These are phyloP conservation scores for Aureobasidium namibiae DNA, from an alignment of 2,329 filamentous ascomycete species.

Conservation along the genomic window DNA sequence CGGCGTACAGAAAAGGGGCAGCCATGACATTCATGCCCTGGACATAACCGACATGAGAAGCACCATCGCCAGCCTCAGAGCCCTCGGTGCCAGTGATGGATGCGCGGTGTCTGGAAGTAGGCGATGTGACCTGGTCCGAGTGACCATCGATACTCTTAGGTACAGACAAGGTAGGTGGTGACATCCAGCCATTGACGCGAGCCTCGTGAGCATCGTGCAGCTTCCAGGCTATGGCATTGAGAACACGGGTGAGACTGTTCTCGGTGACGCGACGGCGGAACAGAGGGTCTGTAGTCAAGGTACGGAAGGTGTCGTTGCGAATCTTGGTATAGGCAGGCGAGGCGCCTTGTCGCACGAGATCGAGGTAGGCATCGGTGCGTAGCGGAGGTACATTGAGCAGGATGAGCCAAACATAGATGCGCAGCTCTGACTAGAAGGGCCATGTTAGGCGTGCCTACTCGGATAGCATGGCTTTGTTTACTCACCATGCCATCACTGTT, in stretches of 20 bases:
- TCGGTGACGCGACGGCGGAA: conserved; percentile 94
- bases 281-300: conserved; percentile 90
- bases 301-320: conserved; percentile 95
- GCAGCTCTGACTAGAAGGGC: conserved; percentile 63
- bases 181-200: conserved; percentile 44
- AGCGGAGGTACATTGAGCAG: conserved; percentile 81
- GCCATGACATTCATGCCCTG: conserved; percentile 99
- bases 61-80: conserved; percentile 46
- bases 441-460: neutral
- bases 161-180: conserved; percentile 40
- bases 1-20: conserved; percentile 90
- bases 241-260: conserved; percentile 83
- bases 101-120: conserved; percentile 23
- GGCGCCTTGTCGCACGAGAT: conserved; percentile 82
- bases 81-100: conserved; percentile 52
- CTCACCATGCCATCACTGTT: conserved; percentile 74
- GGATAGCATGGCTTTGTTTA: neutral
- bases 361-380: conserved; percentile 79
- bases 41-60: conserved; percentile 78
- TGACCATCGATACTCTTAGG: conserved; percentile 43
- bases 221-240: conserved; percentile 93
- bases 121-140: conserved; percentile 34
- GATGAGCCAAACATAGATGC: conserved; percentile 95
- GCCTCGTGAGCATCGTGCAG: conserved; percentile 69
- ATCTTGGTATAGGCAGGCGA: conserved; percentile 96